These are phyloP conservation scores for Kalmusia sp. DNA, from an alignment of 2,329 filamentous ascomycete species.

Conservation along the genomic window DNA sequence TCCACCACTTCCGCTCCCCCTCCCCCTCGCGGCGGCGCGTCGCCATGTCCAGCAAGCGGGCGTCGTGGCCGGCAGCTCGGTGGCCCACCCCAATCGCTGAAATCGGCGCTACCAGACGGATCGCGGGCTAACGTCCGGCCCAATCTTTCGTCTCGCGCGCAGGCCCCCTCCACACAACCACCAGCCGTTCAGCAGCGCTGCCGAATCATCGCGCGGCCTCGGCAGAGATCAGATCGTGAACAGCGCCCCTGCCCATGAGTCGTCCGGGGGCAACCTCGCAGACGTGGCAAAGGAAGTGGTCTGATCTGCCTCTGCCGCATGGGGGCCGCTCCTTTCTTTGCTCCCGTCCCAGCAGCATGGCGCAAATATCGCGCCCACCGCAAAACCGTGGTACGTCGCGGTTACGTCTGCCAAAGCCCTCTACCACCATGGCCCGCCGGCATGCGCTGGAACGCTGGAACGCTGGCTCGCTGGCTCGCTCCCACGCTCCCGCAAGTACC, in stretches of 20 bases:
- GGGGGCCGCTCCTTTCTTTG: not conserved
- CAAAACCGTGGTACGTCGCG: not conserved
- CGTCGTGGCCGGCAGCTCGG: too few species aligned
- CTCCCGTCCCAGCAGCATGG: conserved; percentile 5
- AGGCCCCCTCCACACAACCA: not conserved
- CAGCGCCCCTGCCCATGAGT: conserved; percentile 1
- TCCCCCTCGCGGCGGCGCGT: too few species aligned
- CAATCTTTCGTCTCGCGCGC: not conserved
- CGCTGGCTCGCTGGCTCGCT: not conserved
- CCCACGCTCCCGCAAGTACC: not conserved
- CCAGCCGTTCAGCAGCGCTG: conserved; percentile 5
- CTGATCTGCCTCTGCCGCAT: not conserved
- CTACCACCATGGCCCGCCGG: not conserved
- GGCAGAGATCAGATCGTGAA: conserved; percentile 2
- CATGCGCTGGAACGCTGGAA: conserved; percentile 8
- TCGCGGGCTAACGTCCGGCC: conserved; percentile 4
- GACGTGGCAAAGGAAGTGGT: conserved; percentile 4
- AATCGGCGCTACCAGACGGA: conserved; percentile 6
- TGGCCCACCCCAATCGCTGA: not conserved
- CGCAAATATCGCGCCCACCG: conserved; percentile 2
- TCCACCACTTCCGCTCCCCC: too few species aligned
- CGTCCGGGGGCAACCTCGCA: not conserved
- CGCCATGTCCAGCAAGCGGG: too few species aligned
- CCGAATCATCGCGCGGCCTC: conserved; percentile 20
- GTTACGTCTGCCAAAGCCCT: not conserved